Evolutionary conservation across 2,329 filamentous ascomycete species (phyloP).

Genomic region (Colletotrichum sp.): DNA sequence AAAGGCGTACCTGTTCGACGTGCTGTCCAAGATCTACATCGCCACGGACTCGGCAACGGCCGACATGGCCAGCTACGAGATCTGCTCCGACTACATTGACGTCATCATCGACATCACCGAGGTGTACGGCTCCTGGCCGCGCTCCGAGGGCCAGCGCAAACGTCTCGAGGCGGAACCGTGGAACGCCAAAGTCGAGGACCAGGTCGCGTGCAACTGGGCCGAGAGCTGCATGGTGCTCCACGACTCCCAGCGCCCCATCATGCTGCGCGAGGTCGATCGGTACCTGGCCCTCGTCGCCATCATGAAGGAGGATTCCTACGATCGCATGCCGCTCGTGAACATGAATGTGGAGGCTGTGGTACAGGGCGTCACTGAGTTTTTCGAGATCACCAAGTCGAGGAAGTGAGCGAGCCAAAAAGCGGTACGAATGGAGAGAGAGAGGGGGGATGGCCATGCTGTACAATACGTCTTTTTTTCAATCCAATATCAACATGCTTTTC

Average conservation of each 20-base stretch:
- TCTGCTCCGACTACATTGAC: conserved; percentile 98
- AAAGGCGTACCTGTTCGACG: conserved; percentile 97
- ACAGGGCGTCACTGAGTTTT: conserved; percentile 79
- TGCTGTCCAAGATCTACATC: conserved; percentile 98
- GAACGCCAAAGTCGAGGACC: conserved; percentile 67
- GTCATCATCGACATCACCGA: conserved; percentile 97
- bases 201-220: conserved; percentile 68
- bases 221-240: conserved; percentile 73
- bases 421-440: not conserved
- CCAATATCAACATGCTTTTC: not conserved
- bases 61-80: conserved; percentile 96
- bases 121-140: conserved; percentile 81
- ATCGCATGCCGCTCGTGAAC: conserved; percentile 83
- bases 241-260: conserved; percentile 67
- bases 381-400: conserved; percentile 70
- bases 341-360: conserved; percentile 88
- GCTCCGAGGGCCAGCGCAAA: conserved; percentile 59
- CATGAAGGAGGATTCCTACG: conserved; percentile 84
- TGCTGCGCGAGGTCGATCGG: conserved; percentile 72
- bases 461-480: not conserved
- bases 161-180: conserved; percentile 64
- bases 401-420: conserved; percentile 28
- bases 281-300: conserved; percentile 85
- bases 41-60: conserved; percentile 92
- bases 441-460: not conserved